Percentiles rank a stretch among this genome's conserved stretches.
Conservation (phyloP, 192 early-diverging fungal species). For the Coemansia sp. region DNA sequence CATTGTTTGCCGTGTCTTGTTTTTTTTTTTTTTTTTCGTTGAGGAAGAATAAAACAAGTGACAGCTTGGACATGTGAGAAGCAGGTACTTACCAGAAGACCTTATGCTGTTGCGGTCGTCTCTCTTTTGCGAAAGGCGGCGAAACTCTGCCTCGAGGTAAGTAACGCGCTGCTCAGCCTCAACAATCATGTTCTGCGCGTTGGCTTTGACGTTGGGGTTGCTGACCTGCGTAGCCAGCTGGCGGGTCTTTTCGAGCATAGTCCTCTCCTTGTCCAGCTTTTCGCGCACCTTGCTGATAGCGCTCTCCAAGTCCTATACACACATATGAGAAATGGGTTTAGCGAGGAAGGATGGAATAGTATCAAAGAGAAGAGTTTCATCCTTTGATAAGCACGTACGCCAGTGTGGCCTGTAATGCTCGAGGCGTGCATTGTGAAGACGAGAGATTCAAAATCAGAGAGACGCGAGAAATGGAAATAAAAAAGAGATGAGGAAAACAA, state of each 20-base stretch:
- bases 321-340: neutral
- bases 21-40: neutral
- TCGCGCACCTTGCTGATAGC: conserved; percentile 67
- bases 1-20: neutral
- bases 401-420: conserved; percentile 37
- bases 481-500: conserved; percentile 1
- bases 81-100: conserved; percentile 19
- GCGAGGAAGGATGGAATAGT: neutral
- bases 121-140: conserved; percentile 58
- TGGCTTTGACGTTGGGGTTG: conserved; percentile 66
- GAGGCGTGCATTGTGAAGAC: conserved; percentile 34
- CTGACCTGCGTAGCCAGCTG: conserved; percentile 67
- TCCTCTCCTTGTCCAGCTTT: conserved; percentile 72
- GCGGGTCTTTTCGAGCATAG: conserved; percentile 68
- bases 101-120: conserved; percentile 52
- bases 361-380: neutral
- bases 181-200: conserved; percentile 71
- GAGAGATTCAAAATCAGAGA: conserved; percentile 1
- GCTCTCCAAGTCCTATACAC: conserved; percentile 56
- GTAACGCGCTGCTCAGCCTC: conserved; percentile 67
- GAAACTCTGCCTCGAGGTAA: conserved; percentile 66
- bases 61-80: too few relatives aligned
- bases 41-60: too few relatives aligned
- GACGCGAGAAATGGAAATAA: neutral
- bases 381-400: conserved; percentile 46